These are phyloP conservation scores for Kregervanrija pseudodelftensis DNA, from an alignment of 805 yeast genomes.

Conservation along the genomic window DNA sequence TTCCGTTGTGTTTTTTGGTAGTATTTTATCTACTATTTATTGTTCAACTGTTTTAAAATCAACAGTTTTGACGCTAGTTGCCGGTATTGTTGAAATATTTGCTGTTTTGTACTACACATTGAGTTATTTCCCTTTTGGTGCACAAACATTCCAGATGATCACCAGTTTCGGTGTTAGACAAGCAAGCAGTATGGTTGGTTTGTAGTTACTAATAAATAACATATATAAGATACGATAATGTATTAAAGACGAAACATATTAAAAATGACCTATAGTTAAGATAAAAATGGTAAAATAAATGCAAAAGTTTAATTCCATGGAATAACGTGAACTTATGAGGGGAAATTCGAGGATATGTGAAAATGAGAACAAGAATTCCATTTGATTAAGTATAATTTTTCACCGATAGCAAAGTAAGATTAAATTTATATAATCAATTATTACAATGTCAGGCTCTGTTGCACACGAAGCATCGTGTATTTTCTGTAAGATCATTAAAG, in stretches of 20 bases:
- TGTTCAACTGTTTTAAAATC: constrained; percentile 66
- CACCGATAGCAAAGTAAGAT: too few relatives aligned
- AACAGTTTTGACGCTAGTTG: constrained; percentile 67
- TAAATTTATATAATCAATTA: too few relatives aligned
- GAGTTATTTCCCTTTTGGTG: constrained; percentile 94
- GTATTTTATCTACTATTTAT: constrained; percentile 71
- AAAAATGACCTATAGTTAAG: too few relatives aligned
- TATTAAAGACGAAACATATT: not conserved
- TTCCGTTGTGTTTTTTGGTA: constrained; percentile 71
- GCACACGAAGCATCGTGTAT: constrained; percentile 59
- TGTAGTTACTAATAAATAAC: constrained; percentile 10
- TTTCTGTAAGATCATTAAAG: constrained; percentile 90
- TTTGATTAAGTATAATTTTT: too few relatives aligned
- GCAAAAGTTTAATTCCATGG: too few relatives aligned
- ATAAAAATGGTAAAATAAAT: too few relatives aligned
- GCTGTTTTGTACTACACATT: constrained; percentile 88
- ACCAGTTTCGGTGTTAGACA: constrained; percentile 33
- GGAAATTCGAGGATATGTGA: too few relatives aligned
- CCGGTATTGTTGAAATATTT: constrained; percentile 69
- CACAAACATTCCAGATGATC: constrained; percentile 56
- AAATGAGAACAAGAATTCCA: too few relatives aligned
- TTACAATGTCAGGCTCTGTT: constrained; percentile 23
- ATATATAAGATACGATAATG: not conserved
- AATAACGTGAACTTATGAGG: too few relatives aligned
- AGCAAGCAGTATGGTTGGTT: constrained; percentile 36